Evolutionary conservation across 1,139 yeast species (phyloP).

Genomic region (Sugiyamaella novakii): DNA sequence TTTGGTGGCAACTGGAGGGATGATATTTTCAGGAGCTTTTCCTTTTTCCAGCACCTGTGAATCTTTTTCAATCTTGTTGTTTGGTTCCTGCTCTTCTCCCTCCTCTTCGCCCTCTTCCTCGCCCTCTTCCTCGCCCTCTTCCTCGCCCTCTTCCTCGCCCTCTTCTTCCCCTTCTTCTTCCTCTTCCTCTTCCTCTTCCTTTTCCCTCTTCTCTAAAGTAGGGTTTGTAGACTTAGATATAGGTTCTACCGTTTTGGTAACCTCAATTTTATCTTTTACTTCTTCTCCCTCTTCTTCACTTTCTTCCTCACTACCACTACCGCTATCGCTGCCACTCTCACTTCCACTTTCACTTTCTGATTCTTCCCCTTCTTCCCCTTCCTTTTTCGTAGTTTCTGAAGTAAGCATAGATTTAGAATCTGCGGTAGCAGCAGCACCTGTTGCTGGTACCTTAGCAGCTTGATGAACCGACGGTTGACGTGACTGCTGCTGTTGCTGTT

Average conservation of each 20-base stretch:
- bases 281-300: slow-evolving; percentile 18
- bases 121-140: slow-evolving; percentile 10
- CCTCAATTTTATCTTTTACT: slow-evolving; percentile 19
- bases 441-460: slow-evolving; percentile 7
- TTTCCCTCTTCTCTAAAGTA: slow-evolving; percentile 15
- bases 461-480: too few species aligned
- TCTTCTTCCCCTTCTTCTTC: slow-evolving; percentile 11
- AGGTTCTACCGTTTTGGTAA: too few species aligned
- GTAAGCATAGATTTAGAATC: neutral
- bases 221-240: too few species aligned
- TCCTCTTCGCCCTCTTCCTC: slow-evolving; percentile 15
- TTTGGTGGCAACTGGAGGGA: too few species aligned
- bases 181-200: slow-evolving; percentile 12
- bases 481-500: slow-evolving; percentile 30
- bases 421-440: slow-evolving; percentile 3
- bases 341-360: slow-evolving; percentile 22
- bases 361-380: neutral
- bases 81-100: slow-evolving; percentile 4
- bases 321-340: slow-evolving; percentile 17
- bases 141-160: slow-evolving; percentile 16
- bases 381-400: slow-evolving; percentile 5
- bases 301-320: slow-evolving; percentile 16
- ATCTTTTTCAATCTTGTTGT: slow-evolving; percentile 18
- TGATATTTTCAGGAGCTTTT: too few species aligned
- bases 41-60: slow-evolving; percentile 21